These are phyloP conservation scores for Daldinia vernicosa DNA, from an alignment of 495 filamentous ascomycete genomes.

Conservation along the genomic window DNA sequence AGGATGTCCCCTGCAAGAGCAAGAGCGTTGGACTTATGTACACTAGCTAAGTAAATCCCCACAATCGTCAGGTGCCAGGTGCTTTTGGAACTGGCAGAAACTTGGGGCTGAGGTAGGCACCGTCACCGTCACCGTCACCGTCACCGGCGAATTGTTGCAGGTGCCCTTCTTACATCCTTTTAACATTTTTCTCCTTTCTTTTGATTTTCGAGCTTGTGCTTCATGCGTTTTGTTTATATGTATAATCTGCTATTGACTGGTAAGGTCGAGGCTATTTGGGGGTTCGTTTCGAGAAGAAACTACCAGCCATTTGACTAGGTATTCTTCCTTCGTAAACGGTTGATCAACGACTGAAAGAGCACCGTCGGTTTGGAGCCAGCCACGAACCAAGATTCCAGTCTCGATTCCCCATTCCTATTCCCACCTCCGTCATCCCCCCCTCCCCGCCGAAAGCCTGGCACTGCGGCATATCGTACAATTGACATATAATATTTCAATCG, in stretches of 20 bases:
- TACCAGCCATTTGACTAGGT: background rate
- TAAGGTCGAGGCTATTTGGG: background rate
- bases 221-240: background rate
- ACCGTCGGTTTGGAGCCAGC: conserved; percentile 6
- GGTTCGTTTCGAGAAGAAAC: background rate
- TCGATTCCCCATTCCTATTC: conserved; percentile 18
- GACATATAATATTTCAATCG: conserved; percentile 6
- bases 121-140: background rate
- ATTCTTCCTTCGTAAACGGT: conserved; percentile 3
- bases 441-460: conserved; percentile 4
- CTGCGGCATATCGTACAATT: conserved; percentile 5
- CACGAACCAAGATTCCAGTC: conserved; percentile 30
- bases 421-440: conserved; percentile 24
- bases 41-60: no score
- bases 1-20: conserved; percentile 1
- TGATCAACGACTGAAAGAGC: conserved; percentile 29
- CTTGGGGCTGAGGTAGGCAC: background rate
- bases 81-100: background rate
- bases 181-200: background rate
- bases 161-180: background rate
- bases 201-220: background rate
- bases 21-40: background rate
- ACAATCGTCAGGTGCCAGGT: background rate
- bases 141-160: background rate
- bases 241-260: background rate